These are phyloP conservation scores for Glonium stellatum DNA, from an alignment of 495 filamentous ascomycete species.

Conservation along the genomic window DNA sequence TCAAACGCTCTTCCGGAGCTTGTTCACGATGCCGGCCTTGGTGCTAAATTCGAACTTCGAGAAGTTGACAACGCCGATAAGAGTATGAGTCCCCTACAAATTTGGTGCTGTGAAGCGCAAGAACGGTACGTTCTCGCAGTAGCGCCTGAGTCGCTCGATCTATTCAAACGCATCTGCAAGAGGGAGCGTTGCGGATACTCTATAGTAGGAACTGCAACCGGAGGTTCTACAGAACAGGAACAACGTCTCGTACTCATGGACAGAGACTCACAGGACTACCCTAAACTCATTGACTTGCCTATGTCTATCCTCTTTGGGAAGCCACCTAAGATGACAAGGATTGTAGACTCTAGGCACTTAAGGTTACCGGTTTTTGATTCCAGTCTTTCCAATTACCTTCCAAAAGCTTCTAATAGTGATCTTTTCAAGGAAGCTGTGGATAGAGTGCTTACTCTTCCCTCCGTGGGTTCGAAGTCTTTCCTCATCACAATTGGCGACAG, in stretches of 20 bases:
- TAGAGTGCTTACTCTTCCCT: constrained; percentile 73
- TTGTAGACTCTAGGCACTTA: constrained; percentile 67
- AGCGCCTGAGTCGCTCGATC: constrained; percentile 67
- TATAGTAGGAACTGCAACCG: constrained; percentile 72
- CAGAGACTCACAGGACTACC: constrained; percentile 66
- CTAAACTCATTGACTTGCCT: constrained; percentile 80
- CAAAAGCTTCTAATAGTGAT: constrained; percentile 55
- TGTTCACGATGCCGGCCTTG: constrained; percentile 82
- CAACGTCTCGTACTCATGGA: constrained; percentile 75
- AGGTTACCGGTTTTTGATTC: constrained; percentile 66
- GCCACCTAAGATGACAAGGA: constrained; percentile 72
- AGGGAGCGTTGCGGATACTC: constrained; percentile 93
- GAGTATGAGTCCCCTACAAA: constrained; percentile 89
- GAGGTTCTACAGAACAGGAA: constrained; percentile 52
- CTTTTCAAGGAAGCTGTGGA: constrained; percentile 68
- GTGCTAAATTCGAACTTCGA: constrained; percentile 83
- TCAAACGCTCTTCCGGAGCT: constrained; percentile 91
- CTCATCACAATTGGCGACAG: constrained; percentile 94
- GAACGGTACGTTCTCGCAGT: constrained; percentile 89
- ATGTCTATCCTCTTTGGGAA: constrained; percentile 91
- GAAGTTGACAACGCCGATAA: constrained; percentile 84
- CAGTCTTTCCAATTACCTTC: constrained; percentile 54
- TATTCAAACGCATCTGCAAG: constrained; percentile 73
- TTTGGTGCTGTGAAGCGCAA: constrained; percentile 96
- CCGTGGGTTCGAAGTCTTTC: constrained; percentile 93